Conservation (phyloP, 495 filamentous ascomycete species). For the Penicillium paradoxum region DNA sequence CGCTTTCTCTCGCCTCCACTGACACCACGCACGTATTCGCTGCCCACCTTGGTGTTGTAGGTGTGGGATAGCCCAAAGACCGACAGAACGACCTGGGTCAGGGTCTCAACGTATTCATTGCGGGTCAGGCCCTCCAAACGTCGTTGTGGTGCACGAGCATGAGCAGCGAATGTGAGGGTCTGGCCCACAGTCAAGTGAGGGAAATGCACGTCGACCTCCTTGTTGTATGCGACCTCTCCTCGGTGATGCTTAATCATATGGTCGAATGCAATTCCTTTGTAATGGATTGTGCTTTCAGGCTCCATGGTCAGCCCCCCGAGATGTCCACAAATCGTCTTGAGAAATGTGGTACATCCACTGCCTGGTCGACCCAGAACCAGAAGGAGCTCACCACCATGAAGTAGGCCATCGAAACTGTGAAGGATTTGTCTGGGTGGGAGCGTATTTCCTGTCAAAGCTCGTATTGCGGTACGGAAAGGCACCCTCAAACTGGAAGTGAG, state of each 20-base stretch:
- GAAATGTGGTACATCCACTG: slow-evolving; percentile 35
- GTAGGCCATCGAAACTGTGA: too few species aligned
- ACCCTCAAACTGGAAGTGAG: too few species aligned
- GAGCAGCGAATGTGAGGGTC: slow-evolving; percentile 54
- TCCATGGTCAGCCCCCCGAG: neutral
- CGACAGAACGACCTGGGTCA: slow-evolving; percentile 52
- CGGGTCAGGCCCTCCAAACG: slow-evolving; percentile 32
- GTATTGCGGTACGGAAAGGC: too few species aligned
- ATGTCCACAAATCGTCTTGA: slow-evolving; percentile 14
- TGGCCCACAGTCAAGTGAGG: slow-evolving; percentile 56
- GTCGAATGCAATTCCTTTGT: slow-evolving; percentile 48
- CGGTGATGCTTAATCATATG: too few species aligned
- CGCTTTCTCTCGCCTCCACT: slow-evolving; percentile 79
- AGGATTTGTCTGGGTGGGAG: too few species aligned
- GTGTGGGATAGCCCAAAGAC: slow-evolving; percentile 49
- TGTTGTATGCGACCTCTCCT: slow-evolving; percentile 53
- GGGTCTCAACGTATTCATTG: slow-evolving; percentile 41
- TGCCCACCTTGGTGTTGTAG: slow-evolving; percentile 49
- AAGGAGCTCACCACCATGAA: slow-evolving; percentile 31
- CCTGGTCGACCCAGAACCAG: slow-evolving; percentile 41
- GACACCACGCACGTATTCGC: slow-evolving; percentile 72
- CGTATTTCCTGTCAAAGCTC: too few species aligned
- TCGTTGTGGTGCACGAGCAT: slow-evolving; percentile 37
- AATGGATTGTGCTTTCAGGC: slow-evolving; percentile 12
- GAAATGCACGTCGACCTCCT: slow-evolving; percentile 44